phyloP scores from a whole-genome alignment of 495 filamentous ascomycete genomes.

The Hypoxylon subgilvum region DNA sequence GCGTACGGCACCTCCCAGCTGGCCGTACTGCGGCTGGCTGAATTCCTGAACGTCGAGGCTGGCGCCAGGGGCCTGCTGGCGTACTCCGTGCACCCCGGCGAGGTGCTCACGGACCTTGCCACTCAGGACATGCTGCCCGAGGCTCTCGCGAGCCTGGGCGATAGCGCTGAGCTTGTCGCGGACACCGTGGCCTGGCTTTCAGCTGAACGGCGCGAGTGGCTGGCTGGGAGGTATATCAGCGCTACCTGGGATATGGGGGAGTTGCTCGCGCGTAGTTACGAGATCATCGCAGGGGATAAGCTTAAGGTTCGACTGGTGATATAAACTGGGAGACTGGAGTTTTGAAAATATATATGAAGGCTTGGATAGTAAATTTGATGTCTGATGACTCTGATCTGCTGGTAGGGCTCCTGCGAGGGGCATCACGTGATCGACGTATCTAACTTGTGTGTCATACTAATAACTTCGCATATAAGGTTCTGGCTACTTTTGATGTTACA shows the following conservation, averaged over 20 bases:
- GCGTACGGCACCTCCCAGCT: slow-evolving; percentile 47
- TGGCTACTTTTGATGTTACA: too few species aligned
- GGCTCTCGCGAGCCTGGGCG: slow-evolving; percentile 28
- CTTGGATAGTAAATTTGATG: too few species aligned
- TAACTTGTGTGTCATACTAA: too few species aligned
- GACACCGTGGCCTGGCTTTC: slow-evolving; percentile 48
- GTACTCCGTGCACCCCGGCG: slow-evolving; percentile 48
- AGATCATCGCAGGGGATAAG: slow-evolving; percentile 47
- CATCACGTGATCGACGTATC: too few species aligned
- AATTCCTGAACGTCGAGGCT: slow-evolving; percentile 45
- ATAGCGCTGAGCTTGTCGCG: slow-evolving; percentile 44
- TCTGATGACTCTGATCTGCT: too few species aligned
- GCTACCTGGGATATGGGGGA: slow-evolving; percentile 55
- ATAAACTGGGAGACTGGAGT: too few species aligned
- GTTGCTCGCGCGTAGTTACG: slow-evolving; percentile 45
- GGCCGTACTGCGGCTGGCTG: slow-evolving; percentile 41
- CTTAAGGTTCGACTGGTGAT: slow-evolving; percentile 42
- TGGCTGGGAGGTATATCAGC: slow-evolving; percentile 47
- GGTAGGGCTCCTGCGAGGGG: too few species aligned
- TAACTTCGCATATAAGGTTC: too few species aligned
- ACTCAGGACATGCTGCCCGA: slow-evolving; percentile 20
- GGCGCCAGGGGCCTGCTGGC: slow-evolving; percentile 41
- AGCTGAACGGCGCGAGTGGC: slow-evolving; percentile 40
- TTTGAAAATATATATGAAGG: too few species aligned
- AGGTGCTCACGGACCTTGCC: slow-evolving; percentile 43